Percentiles rank a stretch among this genome's conserved stretches.
These are phyloP conservation scores for Fusarium falciforme DNA, from an alignment of 2,329 filamentous ascomycete genomes.

Conservation along the genomic window DNA sequence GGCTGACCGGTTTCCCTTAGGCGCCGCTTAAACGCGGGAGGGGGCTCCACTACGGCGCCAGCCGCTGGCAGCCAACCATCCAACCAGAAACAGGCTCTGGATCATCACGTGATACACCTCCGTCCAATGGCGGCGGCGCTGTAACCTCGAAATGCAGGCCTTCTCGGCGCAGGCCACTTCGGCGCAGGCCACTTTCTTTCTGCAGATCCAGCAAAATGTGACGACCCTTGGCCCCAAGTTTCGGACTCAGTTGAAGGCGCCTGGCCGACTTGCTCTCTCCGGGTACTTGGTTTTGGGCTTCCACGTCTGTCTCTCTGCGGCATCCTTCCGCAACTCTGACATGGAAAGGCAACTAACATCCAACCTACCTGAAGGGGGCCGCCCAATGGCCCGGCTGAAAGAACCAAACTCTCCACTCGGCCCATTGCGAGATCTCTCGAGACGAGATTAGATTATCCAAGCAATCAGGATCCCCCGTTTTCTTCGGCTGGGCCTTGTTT, in stretches of 20 bases:
- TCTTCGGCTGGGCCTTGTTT: constrained; percentile 10
- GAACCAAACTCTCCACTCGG: constrained; percentile 26
- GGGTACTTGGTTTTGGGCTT: neutral
- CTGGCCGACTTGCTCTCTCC: constrained; percentile 1
- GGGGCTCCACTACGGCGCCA: constrained; percentile 23
- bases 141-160: constrained; percentile 25
- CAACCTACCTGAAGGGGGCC: constrained; percentile 2
- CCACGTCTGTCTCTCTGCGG: neutral
- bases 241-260: constrained; percentile 15
- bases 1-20: constrained; percentile 18
- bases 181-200: neutral
- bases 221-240: constrained; percentile 24
- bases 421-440: constrained; percentile 24
- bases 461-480: neutral
- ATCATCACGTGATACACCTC: constrained; percentile 19
- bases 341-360: neutral
- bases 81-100: constrained; percentile 1
- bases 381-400: constrained; percentile 24
- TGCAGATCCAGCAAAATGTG: neutral
- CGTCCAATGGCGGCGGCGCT: constrained; percentile 22
- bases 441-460: constrained; percentile 9
- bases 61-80: constrained; percentile 30
- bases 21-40: constrained; percentile 31
- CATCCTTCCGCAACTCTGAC: constrained; percentile 2
- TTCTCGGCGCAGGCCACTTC: neutral